Base-by-base conservation (phyloP, 2,329 filamentous ascomycete species). In the Rutstroemia sp. region DNA sequence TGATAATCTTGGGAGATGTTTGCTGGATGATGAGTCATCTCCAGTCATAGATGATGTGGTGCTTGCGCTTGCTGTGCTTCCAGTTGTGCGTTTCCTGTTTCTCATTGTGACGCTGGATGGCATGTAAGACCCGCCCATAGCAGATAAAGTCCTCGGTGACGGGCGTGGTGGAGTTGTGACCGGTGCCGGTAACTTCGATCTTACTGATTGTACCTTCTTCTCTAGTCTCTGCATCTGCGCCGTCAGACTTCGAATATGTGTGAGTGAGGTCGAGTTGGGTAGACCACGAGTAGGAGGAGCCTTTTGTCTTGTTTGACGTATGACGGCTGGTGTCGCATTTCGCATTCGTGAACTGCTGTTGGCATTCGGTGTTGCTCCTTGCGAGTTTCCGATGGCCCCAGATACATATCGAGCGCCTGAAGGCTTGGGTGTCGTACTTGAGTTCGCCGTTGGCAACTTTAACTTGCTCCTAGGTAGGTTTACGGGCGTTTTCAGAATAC, bases 181-280 rank as follows among this genome's bases (percentile, higher is more conserved):
- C 2, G 92, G 89, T 1, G 87, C 89, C 2, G 94, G 94, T 19
- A 99, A 81, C 72, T 94, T 96, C 41, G 92, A 96, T 64, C 91
- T 85, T 17, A 87, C 94, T 23, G 87, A 90, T 59, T 97, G 91
- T 9, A 99, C 92, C 46, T 94, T 83, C 61, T 94, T 89, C 71
- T 97, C 94, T 59, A 99, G 84, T 63, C 90, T 89, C 72, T 96
- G 90, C 91, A 97, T 96, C 73, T 97, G 94, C 27, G 90, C 92
- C 57, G 95, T 96, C 62, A 99, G 84, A 30, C 87, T 88, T 61
- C 92, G 89, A 67, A 99, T 95, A 70, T 99, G 94, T 63, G 88
- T 88, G 50, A 99, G 82, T 2, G 94, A 97, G 60, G 76, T 83
- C 60, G 78, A 84, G 53, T 77, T 75, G 25, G 81, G 79, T 41